These are phyloP conservation scores for Heimioporus sp. DNA, from an alignment of 768 basidiomycete genomes.

Conservation along the genomic window DNA sequence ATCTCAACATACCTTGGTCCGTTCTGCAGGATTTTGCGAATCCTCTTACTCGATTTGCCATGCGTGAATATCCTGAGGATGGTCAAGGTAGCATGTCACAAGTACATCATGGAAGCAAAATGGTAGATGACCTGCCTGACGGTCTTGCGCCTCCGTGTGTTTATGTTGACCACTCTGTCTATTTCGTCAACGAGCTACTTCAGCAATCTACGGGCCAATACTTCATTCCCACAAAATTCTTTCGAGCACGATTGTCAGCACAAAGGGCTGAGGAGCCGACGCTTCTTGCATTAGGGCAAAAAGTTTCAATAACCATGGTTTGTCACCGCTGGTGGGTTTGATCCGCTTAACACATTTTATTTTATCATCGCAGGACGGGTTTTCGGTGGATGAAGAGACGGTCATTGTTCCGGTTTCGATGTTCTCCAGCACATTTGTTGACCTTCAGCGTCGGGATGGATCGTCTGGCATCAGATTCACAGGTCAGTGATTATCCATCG, in stretches of 20 bases:
- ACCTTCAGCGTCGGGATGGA: constrained; percentile 5
- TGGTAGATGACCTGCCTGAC: constrained; percentile 28
- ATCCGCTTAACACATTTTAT: not conserved
- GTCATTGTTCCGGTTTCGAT: constrained; percentile 2
- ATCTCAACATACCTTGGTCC: too few species aligned
- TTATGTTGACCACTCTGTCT: constrained; percentile 11
- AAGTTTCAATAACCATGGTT: constrained; percentile 2
- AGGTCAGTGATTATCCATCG: not conserved
- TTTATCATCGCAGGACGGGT: constrained; percentile 7
- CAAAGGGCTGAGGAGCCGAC: not conserved
- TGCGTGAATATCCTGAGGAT: constrained; percentile 31
- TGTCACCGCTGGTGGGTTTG: not conserved
- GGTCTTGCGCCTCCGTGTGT: constrained; percentile 24
- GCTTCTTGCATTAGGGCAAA: constrained; percentile 5
- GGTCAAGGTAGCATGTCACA: constrained; percentile 16
- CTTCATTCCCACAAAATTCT: constrained; percentile 15
- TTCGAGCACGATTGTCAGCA: constrained; percentile 3
- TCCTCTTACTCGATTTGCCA: constrained; percentile 15
- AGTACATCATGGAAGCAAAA: constrained; percentile 28
- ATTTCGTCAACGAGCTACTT: constrained; percentile 25
- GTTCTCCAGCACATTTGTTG: constrained; percentile 10
- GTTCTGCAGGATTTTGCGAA: constrained; percentile 26
- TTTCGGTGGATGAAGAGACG: constrained; percentile 1
- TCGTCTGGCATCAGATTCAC: constrained; percentile 3
- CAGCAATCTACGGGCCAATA: not conserved